These are phyloP conservation scores for Fraxinus excelsior DNA, from an alignment of 257 asterid species.

Conservation along the genomic window DNA sequence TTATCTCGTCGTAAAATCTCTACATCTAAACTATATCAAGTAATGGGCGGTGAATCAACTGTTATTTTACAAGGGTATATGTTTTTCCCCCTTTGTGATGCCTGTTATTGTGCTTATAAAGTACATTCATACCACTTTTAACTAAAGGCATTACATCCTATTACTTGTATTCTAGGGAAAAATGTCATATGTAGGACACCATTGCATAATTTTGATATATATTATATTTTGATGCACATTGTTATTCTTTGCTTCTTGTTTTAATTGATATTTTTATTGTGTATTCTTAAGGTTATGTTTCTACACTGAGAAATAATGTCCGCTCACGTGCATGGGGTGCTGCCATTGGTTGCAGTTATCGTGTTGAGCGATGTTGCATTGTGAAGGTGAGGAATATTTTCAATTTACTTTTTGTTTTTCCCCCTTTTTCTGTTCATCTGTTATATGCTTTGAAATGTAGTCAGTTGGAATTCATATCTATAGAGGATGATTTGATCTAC, in stretches of 20 bases:
- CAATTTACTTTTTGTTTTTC: slow-evolving; percentile 17
- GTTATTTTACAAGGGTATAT: slow-evolving; percentile 4
- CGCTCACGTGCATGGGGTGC: slow-evolving; percentile 99
- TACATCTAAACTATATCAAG: slow-evolving; percentile 10
- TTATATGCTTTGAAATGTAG: slow-evolving; percentile 11
- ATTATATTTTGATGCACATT: slow-evolving; percentile 6
- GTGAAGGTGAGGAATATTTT: slow-evolving; percentile 64
- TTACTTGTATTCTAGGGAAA: neutral
- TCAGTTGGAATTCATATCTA: slow-evolving; percentile 4
- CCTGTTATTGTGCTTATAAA: slow-evolving; percentile 3
- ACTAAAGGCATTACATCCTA: slow-evolving; percentile 23
- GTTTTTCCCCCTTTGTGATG: slow-evolving; percentile 2
- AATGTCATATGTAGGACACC: slow-evolving; percentile 10
- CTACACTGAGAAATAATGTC: slow-evolving; percentile 90
- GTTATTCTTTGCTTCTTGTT: neutral
- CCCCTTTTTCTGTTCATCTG: slow-evolving; percentile 6
- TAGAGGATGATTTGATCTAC: slow-evolving; percentile 16
- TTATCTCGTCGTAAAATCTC: neutral
- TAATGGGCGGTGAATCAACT: neutral
- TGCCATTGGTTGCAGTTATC: slow-evolving; percentile 90
- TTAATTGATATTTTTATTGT: slow-evolving; percentile 19
- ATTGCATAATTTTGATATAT: slow-evolving; percentile 5
- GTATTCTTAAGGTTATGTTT: slow-evolving; percentile 64
- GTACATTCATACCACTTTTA: slow-evolving; percentile 6
- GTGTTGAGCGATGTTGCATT: slow-evolving; percentile 85